Percentiles rank a stretch among this genome's conserved stretches.
Conservation (phyloP, 305 asterid species). For the Stenogyne calaminthoides region DNA sequence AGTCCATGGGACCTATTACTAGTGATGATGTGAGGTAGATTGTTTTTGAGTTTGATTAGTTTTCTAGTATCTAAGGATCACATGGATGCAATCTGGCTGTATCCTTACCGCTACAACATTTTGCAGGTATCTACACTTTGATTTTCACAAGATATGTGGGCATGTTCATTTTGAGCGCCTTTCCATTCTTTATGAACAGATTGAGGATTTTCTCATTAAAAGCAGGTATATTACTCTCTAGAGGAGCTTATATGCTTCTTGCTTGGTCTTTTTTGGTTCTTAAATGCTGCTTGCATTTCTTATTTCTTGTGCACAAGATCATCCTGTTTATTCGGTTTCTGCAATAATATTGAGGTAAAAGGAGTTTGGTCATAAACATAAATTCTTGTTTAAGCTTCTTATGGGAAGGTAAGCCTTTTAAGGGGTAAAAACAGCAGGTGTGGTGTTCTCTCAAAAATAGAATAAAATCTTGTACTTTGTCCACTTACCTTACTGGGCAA, state of each 20-base stretch:
- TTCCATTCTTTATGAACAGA: conserved; percentile 85
- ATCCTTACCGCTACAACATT: conserved; percentile 30
- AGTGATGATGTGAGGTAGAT: conserved; percentile 91
- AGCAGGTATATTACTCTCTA: conserved; percentile 61
- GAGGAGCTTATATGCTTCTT: conserved; percentile 25
- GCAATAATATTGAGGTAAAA: conserved; percentile 21
- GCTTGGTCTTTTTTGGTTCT: conserved; percentile 20
- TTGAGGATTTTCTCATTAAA: conserved; percentile 96
- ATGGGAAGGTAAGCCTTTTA: neutral
- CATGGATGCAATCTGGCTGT: conserved; percentile 28
- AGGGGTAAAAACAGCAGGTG: neutral
- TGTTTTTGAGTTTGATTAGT: conserved; percentile 26
- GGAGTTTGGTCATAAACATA: conserved; percentile 3
- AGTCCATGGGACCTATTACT: conserved; percentile 69
- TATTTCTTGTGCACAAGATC: conserved; percentile 8
- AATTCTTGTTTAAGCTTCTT: conserved; percentile 7
- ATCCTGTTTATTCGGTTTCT: conserved; percentile 14
- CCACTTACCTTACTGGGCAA: conserved; percentile 1
- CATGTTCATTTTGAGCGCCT: conserved; percentile 98
- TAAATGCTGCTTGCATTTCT: conserved; percentile 8
- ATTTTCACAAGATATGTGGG: conserved; percentile 96
- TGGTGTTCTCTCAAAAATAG: neutral
- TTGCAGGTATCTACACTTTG: conserved; percentile 95
- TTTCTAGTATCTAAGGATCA: conserved; percentile 23
- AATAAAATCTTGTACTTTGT: neutral